A percentile compares a stretch with the other conserved stretches of the same genome.
Conservation (phyloP, 1,284 basidiomycete genomes). For the Albatrellus sp. region DNA sequence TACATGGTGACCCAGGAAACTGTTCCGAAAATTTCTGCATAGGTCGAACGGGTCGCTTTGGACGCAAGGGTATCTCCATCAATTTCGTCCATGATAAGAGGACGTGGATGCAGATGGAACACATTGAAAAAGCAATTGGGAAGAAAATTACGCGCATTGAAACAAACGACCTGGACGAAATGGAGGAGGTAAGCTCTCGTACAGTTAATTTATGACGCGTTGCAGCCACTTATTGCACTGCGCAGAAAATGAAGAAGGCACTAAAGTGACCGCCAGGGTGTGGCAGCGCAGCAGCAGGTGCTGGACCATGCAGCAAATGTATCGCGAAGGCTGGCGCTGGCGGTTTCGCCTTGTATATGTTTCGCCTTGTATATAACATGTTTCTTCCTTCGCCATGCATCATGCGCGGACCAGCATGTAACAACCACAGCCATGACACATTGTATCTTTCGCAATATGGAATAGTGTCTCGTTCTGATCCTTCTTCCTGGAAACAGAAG, state of each 20-base stretch:
- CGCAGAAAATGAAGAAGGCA: slow-evolving; percentile 66
- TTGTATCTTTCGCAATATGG: too few relatives aligned
- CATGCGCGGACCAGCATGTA: too few relatives aligned
- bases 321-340: too few relatives aligned
- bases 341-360: not conserved
- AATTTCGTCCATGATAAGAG: slow-evolving; percentile 87
- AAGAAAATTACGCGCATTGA: slow-evolving; percentile 72
- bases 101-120: slow-evolving; percentile 79
- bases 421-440: not conserved
- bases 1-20: not conserved
- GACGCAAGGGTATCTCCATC: slow-evolving; percentile 90
- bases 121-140: slow-evolving; percentile 68
- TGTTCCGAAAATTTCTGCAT: slow-evolving; percentile 1
- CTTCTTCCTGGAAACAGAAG: not conserved
- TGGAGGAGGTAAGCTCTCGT: slow-evolving; percentile 61
- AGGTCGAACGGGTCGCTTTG: slow-evolving; percentile 94
- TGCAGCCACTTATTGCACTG: not conserved
- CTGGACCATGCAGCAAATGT: too few relatives aligned
- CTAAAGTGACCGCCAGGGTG: slow-evolving; percentile 33
- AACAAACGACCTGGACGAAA: slow-evolving; percentile 76
- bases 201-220: not conserved
- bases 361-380: not conserved
- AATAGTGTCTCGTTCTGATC: not conserved
- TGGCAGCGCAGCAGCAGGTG: too few relatives aligned
- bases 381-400: too few relatives aligned